Evolutionary conservation across 2,329 filamentous ascomycete species (phyloP), one percentile per base, ranked within the genome.

Genomic region (Phialophora expanda): DNA sequence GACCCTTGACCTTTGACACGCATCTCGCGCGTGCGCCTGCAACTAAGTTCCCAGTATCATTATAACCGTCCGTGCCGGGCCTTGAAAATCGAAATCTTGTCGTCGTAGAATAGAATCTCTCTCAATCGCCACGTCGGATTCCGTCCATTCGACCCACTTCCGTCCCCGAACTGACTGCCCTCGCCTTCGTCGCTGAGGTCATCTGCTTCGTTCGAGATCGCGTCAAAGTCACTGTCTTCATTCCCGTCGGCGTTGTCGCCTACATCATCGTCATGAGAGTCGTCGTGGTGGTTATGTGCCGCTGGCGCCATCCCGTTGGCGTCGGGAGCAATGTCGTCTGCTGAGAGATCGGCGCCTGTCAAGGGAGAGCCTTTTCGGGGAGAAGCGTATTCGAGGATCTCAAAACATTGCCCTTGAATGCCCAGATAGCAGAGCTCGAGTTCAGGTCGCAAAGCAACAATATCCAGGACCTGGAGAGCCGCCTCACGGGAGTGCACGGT

Each of bases 101-200:
- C 91, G 75, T 94, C 91, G 73, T 92, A 93, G 77, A 92, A 94
- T 68, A 93, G 77, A 69, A 95, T 94, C 80, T 94, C 90, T 67
- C 90, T 82, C 70, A 94, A 79, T 62, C 87, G 84, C 66, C 93
- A 82, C 5, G 72, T 72, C 20, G 73, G 75, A 66, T 71, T 72
- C 46, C 77, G 74, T 59, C 76, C 56, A 41, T 65, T 62, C 20
- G 58, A 34, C 5, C 80, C 79, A n/a, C 30, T 44, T 20, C 17
- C 46, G 22, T 83, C 83, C 41, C 83, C 82, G 69, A 80, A 74
- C 4, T 82, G 84, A 14, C n/a, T 51, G 7, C 46, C 46, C 20
- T 30, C 58, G 67, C 86, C 85, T 14, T 78, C 77, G 44, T 82
- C 81, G 55, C 81, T 83, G 50, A 82, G 80, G 48, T 78, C 76